Conservation (phyloP, 2,329 filamentous ascomycete genomes). For the Aureobasidium leucospermi region DNA sequence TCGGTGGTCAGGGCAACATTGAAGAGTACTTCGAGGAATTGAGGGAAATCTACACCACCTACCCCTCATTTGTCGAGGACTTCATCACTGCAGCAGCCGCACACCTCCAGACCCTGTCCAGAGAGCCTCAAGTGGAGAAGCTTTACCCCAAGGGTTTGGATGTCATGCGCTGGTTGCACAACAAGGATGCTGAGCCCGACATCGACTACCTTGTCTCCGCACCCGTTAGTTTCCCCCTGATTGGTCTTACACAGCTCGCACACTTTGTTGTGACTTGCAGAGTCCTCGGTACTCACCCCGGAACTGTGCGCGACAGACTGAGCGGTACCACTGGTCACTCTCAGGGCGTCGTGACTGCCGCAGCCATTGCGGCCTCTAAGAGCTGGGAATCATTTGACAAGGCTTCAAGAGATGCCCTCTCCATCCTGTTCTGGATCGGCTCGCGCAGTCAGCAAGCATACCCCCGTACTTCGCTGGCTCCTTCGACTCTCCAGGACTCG, state of each 20-base stretch:
- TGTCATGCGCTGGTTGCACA: slow-evolving; percentile 85
- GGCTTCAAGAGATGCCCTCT: slow-evolving; percentile 71
- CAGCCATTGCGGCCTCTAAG: slow-evolving; percentile 80
- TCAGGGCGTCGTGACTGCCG: slow-evolving; percentile 89
- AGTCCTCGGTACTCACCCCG: slow-evolving; percentile 80
- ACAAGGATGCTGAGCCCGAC: slow-evolving; percentile 84
- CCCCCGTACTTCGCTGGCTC: slow-evolving; percentile 86
- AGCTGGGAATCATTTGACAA: slow-evolving; percentile 90
- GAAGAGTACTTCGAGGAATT: slow-evolving; percentile 99
- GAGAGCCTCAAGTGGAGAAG: slow-evolving; percentile 82
- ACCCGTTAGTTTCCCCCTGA: slow-evolving; percentile 90
- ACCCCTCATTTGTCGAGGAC: slow-evolving; percentile 82
- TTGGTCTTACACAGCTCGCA: slow-evolving; percentile 89
- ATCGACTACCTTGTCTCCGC: slow-evolving; percentile 90
- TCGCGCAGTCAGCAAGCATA: slow-evolving; percentile 95
- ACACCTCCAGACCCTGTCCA: slow-evolving; percentile 75
- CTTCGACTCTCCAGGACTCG: slow-evolving; percentile 84
- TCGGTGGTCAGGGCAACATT: slow-evolving; percentile 96
- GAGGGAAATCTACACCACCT: slow-evolving; percentile 82
- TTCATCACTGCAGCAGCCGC: slow-evolving; percentile 75
- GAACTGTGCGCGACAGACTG: slow-evolving; percentile 76
- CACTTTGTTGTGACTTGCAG: slow-evolving; percentile 95
- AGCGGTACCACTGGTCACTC: slow-evolving; percentile 92
- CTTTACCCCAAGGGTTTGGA: slow-evolving; percentile 96
- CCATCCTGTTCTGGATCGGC: slow-evolving; percentile 97